Conservation (phyloP, 2,329 filamentous ascomycete genomes). For the Cercospora sesami region DNA sequence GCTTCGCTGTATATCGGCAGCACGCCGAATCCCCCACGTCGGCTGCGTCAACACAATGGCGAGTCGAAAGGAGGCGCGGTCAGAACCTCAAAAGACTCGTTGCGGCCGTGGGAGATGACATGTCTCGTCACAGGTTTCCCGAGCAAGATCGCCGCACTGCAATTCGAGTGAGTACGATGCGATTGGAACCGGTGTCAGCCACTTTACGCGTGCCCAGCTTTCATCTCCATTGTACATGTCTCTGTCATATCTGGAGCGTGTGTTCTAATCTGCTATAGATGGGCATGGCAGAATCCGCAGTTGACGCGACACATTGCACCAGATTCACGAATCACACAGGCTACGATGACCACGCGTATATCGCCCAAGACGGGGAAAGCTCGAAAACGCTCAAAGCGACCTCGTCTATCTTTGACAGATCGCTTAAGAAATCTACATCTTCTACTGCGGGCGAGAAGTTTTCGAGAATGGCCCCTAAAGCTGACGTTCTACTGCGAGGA, state of each 20-base stretch:
- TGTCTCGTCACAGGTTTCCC: slow-evolving; percentile 85
- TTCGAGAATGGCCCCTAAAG: slow-evolving; percentile 77
- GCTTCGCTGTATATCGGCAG: slow-evolving; percentile 83
- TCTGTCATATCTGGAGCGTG: neutral
- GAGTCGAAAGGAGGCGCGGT: slow-evolving; percentile 75
- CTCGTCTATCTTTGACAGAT: slow-evolving; percentile 62
- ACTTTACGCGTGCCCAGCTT: neutral
- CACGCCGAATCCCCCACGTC: slow-evolving; percentile 81
- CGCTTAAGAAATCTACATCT: slow-evolving; percentile 79
- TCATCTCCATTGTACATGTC: neutral
- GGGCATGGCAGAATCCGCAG: slow-evolving; percentile 88
- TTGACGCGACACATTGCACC: slow-evolving; percentile 73
- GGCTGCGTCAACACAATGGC: slow-evolving; percentile 91
- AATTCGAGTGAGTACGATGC: slow-evolving; percentile 73
- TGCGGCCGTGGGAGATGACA: slow-evolving; percentile 90
- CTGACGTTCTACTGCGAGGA: slow-evolving; percentile 76
- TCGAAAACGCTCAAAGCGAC: slow-evolving; percentile 56
- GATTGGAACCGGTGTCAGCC: neutral
- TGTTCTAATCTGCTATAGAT: slow-evolving; percentile 54
- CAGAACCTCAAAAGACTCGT: slow-evolving; percentile 65
- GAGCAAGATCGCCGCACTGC: slow-evolving; percentile 79
- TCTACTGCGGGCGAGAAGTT: slow-evolving; percentile 75
- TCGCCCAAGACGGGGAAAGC: slow-evolving; percentile 44
- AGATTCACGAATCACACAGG: slow-evolving; percentile 58
- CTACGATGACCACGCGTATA: slow-evolving; percentile 40